Evolutionary conservation across 176 grass and related monocot genomes (phyloP).

Genomic region (Cenchrus purpureus): DNA sequence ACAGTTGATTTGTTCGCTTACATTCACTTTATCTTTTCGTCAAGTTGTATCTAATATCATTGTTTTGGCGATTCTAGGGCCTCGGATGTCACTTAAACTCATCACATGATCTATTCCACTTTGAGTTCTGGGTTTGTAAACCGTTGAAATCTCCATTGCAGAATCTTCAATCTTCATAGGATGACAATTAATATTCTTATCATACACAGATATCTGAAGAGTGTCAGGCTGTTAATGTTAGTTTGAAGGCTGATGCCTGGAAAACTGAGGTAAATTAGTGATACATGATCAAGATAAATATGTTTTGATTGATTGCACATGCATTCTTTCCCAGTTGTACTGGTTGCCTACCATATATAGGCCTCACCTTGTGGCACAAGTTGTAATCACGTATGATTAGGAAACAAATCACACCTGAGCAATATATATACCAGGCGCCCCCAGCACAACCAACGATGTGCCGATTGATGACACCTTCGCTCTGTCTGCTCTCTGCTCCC

Average conservation of each 20-base stretch:
- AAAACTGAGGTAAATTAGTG: constrained; percentile 70
- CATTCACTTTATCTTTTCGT: constrained; percentile 5
- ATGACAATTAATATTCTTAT: constrained; percentile 34
- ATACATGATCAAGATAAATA: background rate
- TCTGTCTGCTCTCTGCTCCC: background rate
- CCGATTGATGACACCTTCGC: background rate
- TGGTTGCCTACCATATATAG: too few relatives aligned
- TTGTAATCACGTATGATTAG: too few relatives aligned
- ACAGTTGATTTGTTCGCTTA: background rate
- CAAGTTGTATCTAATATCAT: constrained; percentile 37
- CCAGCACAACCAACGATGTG: too few relatives aligned
- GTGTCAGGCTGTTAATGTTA: constrained; percentile 92
- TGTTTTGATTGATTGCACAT: too few relatives aligned
- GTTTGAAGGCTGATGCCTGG: constrained; percentile 80
- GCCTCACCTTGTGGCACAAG: too few relatives aligned
- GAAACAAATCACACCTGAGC: too few relatives aligned
- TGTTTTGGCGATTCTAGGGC: constrained; percentile 59
- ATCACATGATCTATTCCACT: constrained; percentile 93
- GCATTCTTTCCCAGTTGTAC: too few relatives aligned
- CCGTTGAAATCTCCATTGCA: constrained; percentile 47
- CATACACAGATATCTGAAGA: constrained; percentile 83
- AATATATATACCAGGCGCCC: too few relatives aligned
- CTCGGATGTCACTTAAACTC: constrained; percentile 80
- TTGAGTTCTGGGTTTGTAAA: constrained; percentile 97
- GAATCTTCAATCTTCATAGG: constrained; percentile 26